Base-by-base conservation (phyloP, 2,329 filamentous ascomycete species). In the Nothopassalora personata region DNA sequence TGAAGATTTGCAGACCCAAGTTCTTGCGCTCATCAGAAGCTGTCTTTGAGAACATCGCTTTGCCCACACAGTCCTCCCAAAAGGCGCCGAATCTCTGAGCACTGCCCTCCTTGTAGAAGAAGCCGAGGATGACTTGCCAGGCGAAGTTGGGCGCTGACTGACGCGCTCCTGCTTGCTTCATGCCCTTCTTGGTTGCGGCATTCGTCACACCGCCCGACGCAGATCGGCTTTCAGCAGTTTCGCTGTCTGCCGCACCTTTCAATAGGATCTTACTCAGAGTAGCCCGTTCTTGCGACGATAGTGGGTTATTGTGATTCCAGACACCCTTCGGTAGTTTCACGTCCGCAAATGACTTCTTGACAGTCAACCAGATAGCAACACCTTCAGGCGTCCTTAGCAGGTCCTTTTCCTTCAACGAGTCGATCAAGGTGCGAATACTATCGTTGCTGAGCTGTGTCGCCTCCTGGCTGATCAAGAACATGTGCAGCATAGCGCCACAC, bases 11-110 rank as follows among this genome's bases (percentile, higher is more conserved):
- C 75, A 97, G 93, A 0, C 94, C 94, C 74, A 91, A 91, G 69
- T 90, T 91, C 74, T 97, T 97, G 57, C 95, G 88, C 66, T 92
- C 90, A 47, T 92, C 86, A 1, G 91, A 95, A 7, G 92, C 88
- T 10, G 83, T 85, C 58, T 87, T 84, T 5, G 90, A 87, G 71
- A 97, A 97, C 3, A 97, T 81, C 8, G 89, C 88, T 71, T 93
- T 89, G 74, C 97, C 92, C 60, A 97, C 87, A 57, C 90, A 86
- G 48, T 90, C 86, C 45, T 84, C 84, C 92, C 93, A 97, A 71
- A 97, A 95, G 50, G 88, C 84, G 51, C 81, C 79, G 70, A 96
- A 91, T 27, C 79, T 75, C 5, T 68, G 66, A 15, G 54, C 59
- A 46, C 61, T 57, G 72, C 70, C 60, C 73, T 76, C 55, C 60